Evolutionary conservation across 495 filamentous ascomycete genomes (phyloP).

Genomic region (Penicillium nucicola): DNA sequence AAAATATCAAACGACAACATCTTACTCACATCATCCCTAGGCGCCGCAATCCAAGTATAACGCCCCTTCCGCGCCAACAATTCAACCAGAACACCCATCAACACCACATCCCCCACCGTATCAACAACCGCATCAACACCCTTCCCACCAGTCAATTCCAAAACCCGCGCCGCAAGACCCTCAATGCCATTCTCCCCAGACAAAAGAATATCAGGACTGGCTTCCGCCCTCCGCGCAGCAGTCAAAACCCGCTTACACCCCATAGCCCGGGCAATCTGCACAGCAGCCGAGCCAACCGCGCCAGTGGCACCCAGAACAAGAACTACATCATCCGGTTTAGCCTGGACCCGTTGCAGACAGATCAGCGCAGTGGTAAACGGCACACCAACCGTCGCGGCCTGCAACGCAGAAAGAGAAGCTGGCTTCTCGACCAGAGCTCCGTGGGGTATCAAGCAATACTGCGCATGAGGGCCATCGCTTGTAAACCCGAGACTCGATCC

Average conservation of each 20-base stretch:
- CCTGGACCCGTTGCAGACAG: conserved; percentile 9
- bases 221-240: conserved; percentile 7
- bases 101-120: conserved; percentile 12
- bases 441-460: conserved; percentile 14
- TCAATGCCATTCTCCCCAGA: not conserved
- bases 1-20: conserved; percentile 14
- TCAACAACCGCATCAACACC: conserved; percentile 21
- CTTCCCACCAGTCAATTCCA: conserved; percentile 6
- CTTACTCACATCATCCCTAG: conserved; percentile 9
- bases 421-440: conserved; percentile 17
- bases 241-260: conserved; percentile 17
- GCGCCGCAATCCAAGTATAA: conserved; percentile 19
- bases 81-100: conserved; percentile 15
- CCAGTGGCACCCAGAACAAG: conserved; percentile 17
- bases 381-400: conserved; percentile 19
- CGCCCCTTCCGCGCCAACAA: conserved; percentile 14
- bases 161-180: not conserved
- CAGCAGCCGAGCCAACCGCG: conserved; percentile 15
- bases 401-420: conserved; percentile 1
- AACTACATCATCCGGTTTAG: conserved; percentile 7
- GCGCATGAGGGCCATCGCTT: conserved; percentile 12
- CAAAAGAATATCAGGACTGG: conserved; percentile 9
- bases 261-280: conserved; percentile 16
- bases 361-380: conserved; percentile 18
- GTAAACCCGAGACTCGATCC: conserved; percentile 16